A percentile compares a stretch with the other conserved stretches of the same genome.
These are phyloP conservation scores for Funneliformis caledonium DNA, from an alignment of 371 early-diverging fungal species.

Conservation along the genomic window DNA sequence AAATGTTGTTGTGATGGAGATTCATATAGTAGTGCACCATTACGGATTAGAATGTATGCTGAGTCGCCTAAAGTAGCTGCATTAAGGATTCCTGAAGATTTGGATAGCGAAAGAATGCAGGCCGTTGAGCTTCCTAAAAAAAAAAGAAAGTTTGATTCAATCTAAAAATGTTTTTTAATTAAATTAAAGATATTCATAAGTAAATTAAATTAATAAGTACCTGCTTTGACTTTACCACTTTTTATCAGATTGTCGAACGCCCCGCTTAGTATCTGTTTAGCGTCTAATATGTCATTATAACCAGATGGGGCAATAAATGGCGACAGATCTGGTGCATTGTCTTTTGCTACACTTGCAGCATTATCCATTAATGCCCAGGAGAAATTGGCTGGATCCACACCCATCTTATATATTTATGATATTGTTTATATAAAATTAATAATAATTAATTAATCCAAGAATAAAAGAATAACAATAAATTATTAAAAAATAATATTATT, in stretches of 20 bases:
- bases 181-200: background rate
- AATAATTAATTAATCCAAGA: background rate
- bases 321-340: conserved; percentile 42
- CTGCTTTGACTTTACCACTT: conserved; percentile 66
- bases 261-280: conserved; percentile 62
- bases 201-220: conserved; percentile 36
- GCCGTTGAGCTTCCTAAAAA: conserved; percentile 65
- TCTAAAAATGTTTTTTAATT: background rate
- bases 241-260: conserved; percentile 62
- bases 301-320: conserved; percentile 28
- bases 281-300: conserved; percentile 50
- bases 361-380: conserved; percentile 76
- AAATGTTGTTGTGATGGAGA: conserved; percentile 73
- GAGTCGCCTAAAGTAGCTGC: conserved; percentile 71
- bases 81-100: conserved; percentile 63
- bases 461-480: background rate
- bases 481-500: background rate
- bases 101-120: conserved; percentile 67
- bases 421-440: conserved; percentile 2
- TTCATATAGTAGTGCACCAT: conserved; percentile 63
- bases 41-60: conserved; percentile 66
- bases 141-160: background rate
- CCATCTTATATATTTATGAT: conserved; percentile 41
- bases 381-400: conserved; percentile 62
- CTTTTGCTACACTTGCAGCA: conserved; percentile 63